These are phyloP conservation scores for Tolypocladium pustulatum DNA, from an alignment of 2,329 filamentous ascomycete genomes.

Conservation along the genomic window DNA sequence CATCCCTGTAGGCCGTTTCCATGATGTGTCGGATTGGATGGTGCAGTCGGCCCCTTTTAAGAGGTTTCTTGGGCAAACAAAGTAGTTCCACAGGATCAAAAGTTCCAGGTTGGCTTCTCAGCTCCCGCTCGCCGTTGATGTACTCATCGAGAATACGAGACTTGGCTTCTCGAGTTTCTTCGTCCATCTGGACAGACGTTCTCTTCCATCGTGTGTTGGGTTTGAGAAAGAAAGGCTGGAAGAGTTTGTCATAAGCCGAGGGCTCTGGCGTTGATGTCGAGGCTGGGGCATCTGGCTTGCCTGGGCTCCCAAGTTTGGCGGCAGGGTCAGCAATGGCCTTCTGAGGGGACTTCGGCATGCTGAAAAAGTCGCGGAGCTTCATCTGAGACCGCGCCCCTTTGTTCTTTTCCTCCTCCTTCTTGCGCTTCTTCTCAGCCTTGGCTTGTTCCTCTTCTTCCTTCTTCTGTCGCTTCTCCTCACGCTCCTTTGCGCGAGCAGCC, in stretches of 20 bases:
- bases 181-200: constrained; percentile 45
- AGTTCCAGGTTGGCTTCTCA: constrained; percentile 17
- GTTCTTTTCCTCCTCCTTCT: constrained; percentile 39
- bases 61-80: constrained; percentile 26
- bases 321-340: constrained; percentile 25
- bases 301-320: constrained; percentile 16
- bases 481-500: constrained; percentile 23
- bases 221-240: constrained; percentile 74
- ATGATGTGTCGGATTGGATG: constrained; percentile 53
- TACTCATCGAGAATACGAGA: constrained; percentile 41
- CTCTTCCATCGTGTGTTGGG: constrained; percentile 62
- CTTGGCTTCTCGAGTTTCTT: constrained; percentile 41
- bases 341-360: constrained; percentile 25
- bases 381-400: constrained; percentile 39
- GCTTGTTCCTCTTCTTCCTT: constrained; percentile 29
- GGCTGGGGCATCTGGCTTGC: constrained; percentile 13
- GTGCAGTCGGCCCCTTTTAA: constrained; percentile 34
- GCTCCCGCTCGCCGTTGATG: constrained; percentile 29
- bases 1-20: constrained; percentile 38
- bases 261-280: constrained; percentile 8
- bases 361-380: constrained; percentile 37
- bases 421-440: constrained; percentile 33
- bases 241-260: constrained; percentile 57
- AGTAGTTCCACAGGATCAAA: constrained; percentile 39
- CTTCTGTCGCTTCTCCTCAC: constrained; percentile 28